A percentile compares a stretch with the other conserved stretches of the same genome.
These are phyloP conservation scores for Cyberlindnera mycetangii DNA, from an alignment of 805 yeast genomes.

Conservation along the genomic window DNA sequence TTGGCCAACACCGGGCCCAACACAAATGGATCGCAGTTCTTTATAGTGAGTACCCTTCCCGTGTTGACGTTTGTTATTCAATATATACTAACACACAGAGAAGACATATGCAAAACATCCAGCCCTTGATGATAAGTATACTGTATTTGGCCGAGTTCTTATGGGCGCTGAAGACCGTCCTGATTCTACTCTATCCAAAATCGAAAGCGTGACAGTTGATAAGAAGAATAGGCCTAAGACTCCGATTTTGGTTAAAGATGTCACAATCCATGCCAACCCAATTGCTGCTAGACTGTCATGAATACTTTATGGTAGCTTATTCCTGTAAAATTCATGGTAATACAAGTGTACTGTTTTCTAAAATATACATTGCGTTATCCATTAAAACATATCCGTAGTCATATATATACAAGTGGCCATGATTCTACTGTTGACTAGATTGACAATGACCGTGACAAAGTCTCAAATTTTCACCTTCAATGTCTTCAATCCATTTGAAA, in stretches of 20 bases:
- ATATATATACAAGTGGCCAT: slow-evolving; percentile 3
- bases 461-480: neutral
- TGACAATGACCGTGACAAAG: neutral
- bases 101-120: slow-evolving; percentile 83
- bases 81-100: slow-evolving; percentile 2
- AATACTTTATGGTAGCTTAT: no score
- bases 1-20: slow-evolving; percentile 72
- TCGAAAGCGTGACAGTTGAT: slow-evolving; percentile 29
- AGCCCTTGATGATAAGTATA: slow-evolving; percentile 66
- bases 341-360: neutral
- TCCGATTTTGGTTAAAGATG: slow-evolving; percentile 29
- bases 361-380: slow-evolving; percentile 11
- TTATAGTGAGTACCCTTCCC: slow-evolving; percentile 37
- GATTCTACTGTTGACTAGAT: neutral
- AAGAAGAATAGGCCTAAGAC: slow-evolving; percentile 36
- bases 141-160: slow-evolving; percentile 71
- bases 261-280: slow-evolving; percentile 44
- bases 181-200: slow-evolving; percentile 27
- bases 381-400: slow-evolving; percentile 1
- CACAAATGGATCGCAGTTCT: slow-evolving; percentile 68
- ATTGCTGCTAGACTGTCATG: slow-evolving; percentile 29
- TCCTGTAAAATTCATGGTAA: neutral
- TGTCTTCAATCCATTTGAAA: neutral
- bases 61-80: neutral
- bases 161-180: slow-evolving; percentile 43